Evolutionary conservation across 129 eudicot species (phyloP), one percentile per base, ranked within the genome.

Genomic region (Pulicaria dysenterica): DNA sequence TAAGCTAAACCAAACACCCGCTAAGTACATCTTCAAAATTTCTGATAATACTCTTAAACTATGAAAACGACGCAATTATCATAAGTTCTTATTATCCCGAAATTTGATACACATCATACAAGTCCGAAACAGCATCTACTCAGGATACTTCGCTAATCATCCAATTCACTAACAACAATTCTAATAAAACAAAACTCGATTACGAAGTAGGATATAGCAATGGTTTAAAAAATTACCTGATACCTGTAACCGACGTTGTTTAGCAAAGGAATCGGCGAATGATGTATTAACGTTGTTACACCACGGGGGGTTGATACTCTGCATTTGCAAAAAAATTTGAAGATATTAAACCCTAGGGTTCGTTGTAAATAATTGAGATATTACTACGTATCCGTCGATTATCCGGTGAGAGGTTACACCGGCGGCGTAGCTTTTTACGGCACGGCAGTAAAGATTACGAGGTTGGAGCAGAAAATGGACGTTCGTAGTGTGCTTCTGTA

Each of bases 301-400:
- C 46, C 73, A 64, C 17, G 79, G 79, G 13, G 79, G 79, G 13
- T 53, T 75, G 13, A 75, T 64, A 55, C 79, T 65, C 79, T 75
- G 79, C 73, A 75, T 75, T 75, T 75, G 79, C 72, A 72, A 46
- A 72, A 6, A 45, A 58, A 58, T 72, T 14, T 59, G 43, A 38
- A 34, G 14, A 72, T 45, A 73, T 31, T 61, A 73, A 76, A 57
- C 68, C 60, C 74, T 67, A 66, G 50, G 73, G 50, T 68, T 31
- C 6, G 10, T 67, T 64, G 7, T 34, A 36, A 11, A 34, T 12
- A 9, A n/a, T 34, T 34, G 56, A 11, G 45, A 19, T 6, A 11
- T 70, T 39, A 41, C 41, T 16, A 40, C 6, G 13, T 16, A 7
- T 53, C 8, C 7, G 51, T 70, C 31, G 36, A 56, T 42, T n/a